Conservation (phyloP, 805 yeast genomes). For the Spencermartinsiella europaea region DNA sequence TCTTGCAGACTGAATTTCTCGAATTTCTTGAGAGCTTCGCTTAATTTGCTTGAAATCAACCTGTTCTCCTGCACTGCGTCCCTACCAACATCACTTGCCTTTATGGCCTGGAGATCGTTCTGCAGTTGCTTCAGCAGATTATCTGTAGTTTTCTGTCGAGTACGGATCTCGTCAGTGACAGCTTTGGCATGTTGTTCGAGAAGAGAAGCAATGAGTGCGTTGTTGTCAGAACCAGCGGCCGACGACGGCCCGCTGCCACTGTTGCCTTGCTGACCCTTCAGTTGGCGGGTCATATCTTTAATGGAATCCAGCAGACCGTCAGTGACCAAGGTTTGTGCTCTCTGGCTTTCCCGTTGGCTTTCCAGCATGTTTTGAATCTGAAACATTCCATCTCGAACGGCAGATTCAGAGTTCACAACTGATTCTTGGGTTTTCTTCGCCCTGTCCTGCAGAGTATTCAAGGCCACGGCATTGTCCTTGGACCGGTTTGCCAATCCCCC, state of each 20-base stretch:
- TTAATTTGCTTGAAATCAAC: neutral
- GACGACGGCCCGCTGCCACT: neutral
- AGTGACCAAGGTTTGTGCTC: constrained; percentile 12
- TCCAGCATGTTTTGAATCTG: constrained; percentile 10
- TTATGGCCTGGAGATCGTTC: neutral
- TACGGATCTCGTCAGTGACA: neutral
- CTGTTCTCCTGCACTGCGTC: neutral
- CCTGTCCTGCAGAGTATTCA: constrained; percentile 21
- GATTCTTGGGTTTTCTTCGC: constrained; percentile 22
- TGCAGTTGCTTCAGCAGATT: neutral
- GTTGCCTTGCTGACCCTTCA: constrained; percentile 11
- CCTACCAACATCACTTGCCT: neutral
- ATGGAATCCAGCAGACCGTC: constrained; percentile 18
- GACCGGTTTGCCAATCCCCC: constrained; percentile 32
- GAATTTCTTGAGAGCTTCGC: neutral
- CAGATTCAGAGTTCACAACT: constrained; percentile 13
- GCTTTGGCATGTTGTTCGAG: neutral
- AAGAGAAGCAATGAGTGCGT: neutral
- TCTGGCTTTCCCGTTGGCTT: constrained; percentile 15
- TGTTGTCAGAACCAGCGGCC: neutral
- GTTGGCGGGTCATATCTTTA: constrained; percentile 8
- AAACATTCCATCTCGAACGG: constrained; percentile 14
- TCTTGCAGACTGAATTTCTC: neutral
- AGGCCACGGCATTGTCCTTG: constrained; percentile 34
- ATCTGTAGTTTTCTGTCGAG: neutral